Evolutionary conservation across 768 basidiomycete genomes (phyloP).

Genomic region (Leccinum uliginosum): DNA sequence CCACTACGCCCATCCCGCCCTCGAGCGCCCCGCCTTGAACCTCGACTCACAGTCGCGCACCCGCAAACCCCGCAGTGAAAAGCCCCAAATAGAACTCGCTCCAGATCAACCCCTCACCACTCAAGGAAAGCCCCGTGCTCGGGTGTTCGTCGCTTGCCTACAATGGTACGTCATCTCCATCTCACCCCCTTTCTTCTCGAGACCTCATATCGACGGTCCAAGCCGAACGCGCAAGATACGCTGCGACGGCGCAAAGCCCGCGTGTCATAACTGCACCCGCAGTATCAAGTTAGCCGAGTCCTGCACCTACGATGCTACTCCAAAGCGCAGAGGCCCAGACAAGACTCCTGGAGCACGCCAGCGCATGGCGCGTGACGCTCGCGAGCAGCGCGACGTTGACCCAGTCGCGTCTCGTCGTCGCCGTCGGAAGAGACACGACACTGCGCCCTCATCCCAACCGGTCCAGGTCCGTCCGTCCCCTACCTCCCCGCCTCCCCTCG

Average conservation of each 20-base stretch:
- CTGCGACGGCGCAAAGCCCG: conserved; percentile 76
- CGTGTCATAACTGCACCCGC: conserved; percentile 68
- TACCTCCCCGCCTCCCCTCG: conserved; percentile 10
- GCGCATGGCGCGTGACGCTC: conserved; percentile 44
- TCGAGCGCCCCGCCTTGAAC: neutral
- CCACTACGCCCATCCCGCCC: neutral
- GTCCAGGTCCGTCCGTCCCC: neutral
- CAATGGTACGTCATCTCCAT: conserved; percentile 53
- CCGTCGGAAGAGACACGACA: conserved; percentile 16
- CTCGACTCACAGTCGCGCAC: neutral
- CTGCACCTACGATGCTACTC: conserved; percentile 66
- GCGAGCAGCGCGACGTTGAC: conserved; percentile 31
- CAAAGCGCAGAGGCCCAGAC: conserved; percentile 79
- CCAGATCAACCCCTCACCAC: conserved; percentile 77
- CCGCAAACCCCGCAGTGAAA: conserved; percentile 47
- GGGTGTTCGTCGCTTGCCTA: conserved; percentile 75
- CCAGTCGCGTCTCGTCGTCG: conserved; percentile 22
- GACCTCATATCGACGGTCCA: conserved; percentile 3
- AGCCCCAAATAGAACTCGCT: conserved; percentile 62
- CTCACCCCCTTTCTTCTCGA: neutral
- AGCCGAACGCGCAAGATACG: conserved; percentile 78
- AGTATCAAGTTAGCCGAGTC: conserved; percentile 41
- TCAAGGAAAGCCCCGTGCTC: conserved; percentile 69
- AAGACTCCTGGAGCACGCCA: conserved; percentile 77
- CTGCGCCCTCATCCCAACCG: conserved; percentile 1